Evolutionary conservation across 164 flowering plant species (phyloP), one percentile per base, ranked within the genome.

Genomic region (Platanus orientalis): DNA sequence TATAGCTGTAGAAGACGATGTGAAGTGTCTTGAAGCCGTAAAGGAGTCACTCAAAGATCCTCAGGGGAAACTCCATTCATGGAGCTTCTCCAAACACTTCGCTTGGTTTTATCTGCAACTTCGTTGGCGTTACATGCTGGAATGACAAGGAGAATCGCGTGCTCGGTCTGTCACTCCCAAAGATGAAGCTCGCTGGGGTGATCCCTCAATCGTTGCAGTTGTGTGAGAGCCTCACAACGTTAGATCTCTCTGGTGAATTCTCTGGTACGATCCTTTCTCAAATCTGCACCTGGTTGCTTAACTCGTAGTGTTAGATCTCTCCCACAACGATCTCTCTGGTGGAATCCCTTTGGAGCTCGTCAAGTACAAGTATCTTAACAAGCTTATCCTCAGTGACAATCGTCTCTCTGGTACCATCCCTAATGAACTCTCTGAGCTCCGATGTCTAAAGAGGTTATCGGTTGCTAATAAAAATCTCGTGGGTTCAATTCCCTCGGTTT

Each of bases 61-160:
- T 17, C 20, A 60, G 6, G 51, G 32, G 6, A 63, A 42, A 49
- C 74, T 79, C 17, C 20, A 26, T 9, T 36, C 69, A 26, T 79
- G 83, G 83, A 44, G 3, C 34, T 79, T 79, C 58, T 13, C 63
- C 28, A 72, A n/a, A 74, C 67, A 36, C 65, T 29, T 40, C 78
- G 2, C 55, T 23, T 9, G 71, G 68, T 14, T 62, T 40, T 58
- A 67, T 79, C 58, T 79, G 83, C 65, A 66, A 42, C 9, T 69
- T 79, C 59, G 36, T 16, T 49, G 83, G 83, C 3, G 80, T 72
- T 17, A 14, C 67, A 0, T 79, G 83, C 67, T 79, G 82, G 82
- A 76, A 79, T 69, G 73, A 64, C 50, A 40, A 44, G 27, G 83
- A 79, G 49, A 70, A 65, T 58, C 58, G 78, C 13, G 6, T 79